A percentile compares a stretch with the other conserved stretches of the same genome.
Evolutionary conservation across 75 land plant species (phyloP).

Genomic region (Selaginella tamariscina): DNA sequence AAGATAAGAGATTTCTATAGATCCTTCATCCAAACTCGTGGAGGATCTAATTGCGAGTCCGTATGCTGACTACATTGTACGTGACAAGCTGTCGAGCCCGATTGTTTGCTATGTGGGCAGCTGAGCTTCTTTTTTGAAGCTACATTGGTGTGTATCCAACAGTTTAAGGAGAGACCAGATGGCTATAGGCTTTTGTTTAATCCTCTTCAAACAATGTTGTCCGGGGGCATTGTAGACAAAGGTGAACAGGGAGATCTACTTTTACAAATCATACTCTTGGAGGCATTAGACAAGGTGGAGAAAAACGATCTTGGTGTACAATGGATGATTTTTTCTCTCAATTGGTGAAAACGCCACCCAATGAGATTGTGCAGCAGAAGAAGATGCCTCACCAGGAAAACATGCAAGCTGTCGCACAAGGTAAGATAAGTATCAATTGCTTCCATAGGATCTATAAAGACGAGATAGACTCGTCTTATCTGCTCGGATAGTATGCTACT

Average conservation of each 20-base stretch:
- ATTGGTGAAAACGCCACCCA: background rate
- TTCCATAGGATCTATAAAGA: background rate
- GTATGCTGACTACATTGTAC: background rate
- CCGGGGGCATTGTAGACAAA: background rate
- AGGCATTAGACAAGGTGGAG: slow-evolving; percentile 1
- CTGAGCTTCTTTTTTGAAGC: background rate
- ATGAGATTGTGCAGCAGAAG: background rate
- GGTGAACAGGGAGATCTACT: background rate
- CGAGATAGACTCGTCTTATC: background rate
- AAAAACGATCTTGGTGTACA: slow-evolving; percentile 2
- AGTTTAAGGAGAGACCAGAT: background rate
- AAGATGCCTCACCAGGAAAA: slow-evolving; percentile 3
- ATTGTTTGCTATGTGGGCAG: background rate
- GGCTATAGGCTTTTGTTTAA: background rate
- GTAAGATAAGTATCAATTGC: background rate
- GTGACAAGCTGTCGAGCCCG: background rate
- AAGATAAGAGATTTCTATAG: background rate
- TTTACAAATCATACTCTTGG: background rate
- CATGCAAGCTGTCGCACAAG: background rate
- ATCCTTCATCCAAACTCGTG: background rate
- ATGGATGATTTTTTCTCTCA: background rate
- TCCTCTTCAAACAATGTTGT: background rate
- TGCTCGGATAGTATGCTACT: background rate
- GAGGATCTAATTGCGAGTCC: slow-evolving; percentile 3
- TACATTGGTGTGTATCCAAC: background rate